Evolutionary conservation across 352 stramenopile species (phyloP), one percentile per base, ranked within the genome.

Genomic region (Globisporangium nodosum): DNA sequence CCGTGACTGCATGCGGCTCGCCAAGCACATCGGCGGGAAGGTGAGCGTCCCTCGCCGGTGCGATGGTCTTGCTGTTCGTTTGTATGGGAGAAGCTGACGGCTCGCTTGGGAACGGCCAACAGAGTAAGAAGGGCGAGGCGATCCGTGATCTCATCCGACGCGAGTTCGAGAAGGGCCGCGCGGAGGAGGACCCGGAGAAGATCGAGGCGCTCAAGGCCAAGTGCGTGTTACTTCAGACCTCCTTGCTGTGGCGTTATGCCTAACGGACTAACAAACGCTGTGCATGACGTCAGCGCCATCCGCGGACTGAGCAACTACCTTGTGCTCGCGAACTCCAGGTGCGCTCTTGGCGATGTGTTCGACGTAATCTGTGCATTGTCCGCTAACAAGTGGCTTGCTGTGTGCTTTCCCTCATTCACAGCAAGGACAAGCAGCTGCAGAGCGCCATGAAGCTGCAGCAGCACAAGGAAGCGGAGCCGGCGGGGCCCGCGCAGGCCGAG

Each of bases 281-380:
- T 27, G 7, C 43, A 40, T 12, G n/a, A 54, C 30, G 16, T 18
- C 53, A 93, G 84, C 58, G 85, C 85, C 24, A 69, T 94, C 31
- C 82, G 85, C 54, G 85, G 85, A 46, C 63, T 94, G 47, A 94
- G 85, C 63, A 94, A 94, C 78, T 94, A 94, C 67, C 64, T 94
- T 42, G 75, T 94, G 64, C 71, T 94, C 70, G 85, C 85, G 53
- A 94, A 94, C 64, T 89, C 85, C 42, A 92, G 74, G 77, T 87
- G n/a, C 63, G 69, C 62, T 37, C 21, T 49, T 21, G 18, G 43
- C 43, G 7, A 7, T 15, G 5, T 6, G 43, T 46, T 18, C 24
- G 16, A 15, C 15, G 48, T 21, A 12, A 21, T 37, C 35, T 1
- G 7, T 49, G 40, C 30, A 43, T 48, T n/a, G 13, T 9, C 33